Evolutionary conservation across 768 basidiomycete genomes (phyloP), one percentile per base, ranked within the genome.

Genomic region (Kwoniella sp.): DNA sequence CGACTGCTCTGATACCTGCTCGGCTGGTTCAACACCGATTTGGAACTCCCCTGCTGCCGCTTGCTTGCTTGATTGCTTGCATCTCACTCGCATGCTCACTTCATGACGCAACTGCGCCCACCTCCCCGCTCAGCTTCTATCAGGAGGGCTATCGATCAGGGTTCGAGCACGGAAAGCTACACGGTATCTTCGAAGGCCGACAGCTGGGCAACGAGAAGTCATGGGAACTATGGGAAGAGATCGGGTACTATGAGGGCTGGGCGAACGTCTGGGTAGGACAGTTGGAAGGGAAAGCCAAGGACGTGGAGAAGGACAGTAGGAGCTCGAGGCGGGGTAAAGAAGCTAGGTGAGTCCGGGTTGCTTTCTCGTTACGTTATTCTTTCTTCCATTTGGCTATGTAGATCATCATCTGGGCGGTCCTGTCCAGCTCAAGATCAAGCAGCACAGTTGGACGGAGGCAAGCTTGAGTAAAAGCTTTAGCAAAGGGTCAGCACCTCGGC

Each of bases 201-300:
- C 89, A 90, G 0, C 84, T 97, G 20, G 95, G 93, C 1, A 85
- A 88, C 60, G 89, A 92, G 72, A 93, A 95, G 72, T 91, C 90
- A 0, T 97, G 88, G 79, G 93, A 95, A 81, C 88, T 96, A 81
- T 97, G 93, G 93, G 94, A 97, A 79, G 95, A 99, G 79, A 85
- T 99, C 13, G 93, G 91, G 1, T 97, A 89, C 73, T 94, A 94
- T 78, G 86, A 94, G 72, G 95, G 93, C 4, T 89, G 90, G 71
- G 92, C 92, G 1, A 67, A 73, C 60, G 85, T 87, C 61, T 96
- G 91, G 63, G 38, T 65, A 2, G 65, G 64, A n/a, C 13, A 58
- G 15, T 26, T 69, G 45, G 53, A 57, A 56, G 59, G 48, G 50
- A 55, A 29, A 41, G 52, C 34, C 41, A 4, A 48, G 31, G 20